Evolutionary conservation across 1,284 basidiomycete species (phyloP), one percentile per base, ranked within the genome.

Genomic region (Chalciporus sp.): DNA sequence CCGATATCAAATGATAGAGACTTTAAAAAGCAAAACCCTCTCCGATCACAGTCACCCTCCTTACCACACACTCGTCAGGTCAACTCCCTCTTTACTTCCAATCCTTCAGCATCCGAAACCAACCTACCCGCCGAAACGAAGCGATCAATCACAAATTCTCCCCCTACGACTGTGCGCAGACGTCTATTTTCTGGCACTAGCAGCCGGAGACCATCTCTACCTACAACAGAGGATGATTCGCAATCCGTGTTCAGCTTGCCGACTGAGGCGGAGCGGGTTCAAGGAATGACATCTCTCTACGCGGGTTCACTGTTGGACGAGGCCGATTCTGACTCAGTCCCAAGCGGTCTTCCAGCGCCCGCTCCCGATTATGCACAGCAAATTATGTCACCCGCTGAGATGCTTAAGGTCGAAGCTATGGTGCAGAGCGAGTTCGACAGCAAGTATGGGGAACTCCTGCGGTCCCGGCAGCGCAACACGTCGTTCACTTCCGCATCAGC

Each of bases 321-420:
- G 20, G 40, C 42, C n/a, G 47, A 48, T 26, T 58, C 57, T 12
- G 57, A 53, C 35, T 11, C 47, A 8, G 35, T 52, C 26, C 37
- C 56, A n/a, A 54, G 27, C 42, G 41, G 31, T 29, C 42, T 46
- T 17, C 7, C 37, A 16, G 42, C 37, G 26, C 33, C 49, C 11
- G 19, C 47, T 1, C 42, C 43, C 19, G 83, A 86, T 23, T 84
- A 84, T 64, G 74, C 72, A 4, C 82, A 85, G 64, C 81, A 80
- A 43, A 88, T 85, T 59, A 79, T 86, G 77, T 82, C 84, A 12
- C 82, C 83, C 16, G 83, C 81, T 20, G 83, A 87, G 52, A 78
- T 87, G 74, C 75, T 83, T 27, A 75, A 76, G 65, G 68, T 87
- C 9, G 84, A 85, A 62, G 81, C 80, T 33, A 76, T 73, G 28